Percentiles rank a stretch among this genome's conserved stretches.
phyloP scores from a whole-genome alignment of 768 basidiomycete genomes.

The Amylocystis lapponica region DNA sequence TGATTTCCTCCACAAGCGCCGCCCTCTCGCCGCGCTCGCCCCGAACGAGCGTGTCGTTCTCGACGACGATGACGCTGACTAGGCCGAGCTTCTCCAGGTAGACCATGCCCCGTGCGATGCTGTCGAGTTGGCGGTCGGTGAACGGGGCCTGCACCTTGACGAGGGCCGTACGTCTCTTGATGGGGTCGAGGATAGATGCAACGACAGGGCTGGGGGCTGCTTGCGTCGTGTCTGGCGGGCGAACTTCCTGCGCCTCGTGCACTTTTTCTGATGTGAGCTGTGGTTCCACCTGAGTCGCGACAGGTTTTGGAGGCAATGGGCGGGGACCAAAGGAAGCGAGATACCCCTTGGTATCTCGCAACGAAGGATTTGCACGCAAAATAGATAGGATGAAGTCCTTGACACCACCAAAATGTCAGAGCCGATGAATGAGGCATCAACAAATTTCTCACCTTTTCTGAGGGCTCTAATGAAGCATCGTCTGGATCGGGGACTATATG shows the following conservation, averaged over 20 bases:
- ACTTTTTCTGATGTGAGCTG: slow-evolving; percentile 13
- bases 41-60: slow-evolving; percentile 69
- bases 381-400: slow-evolving; percentile 97
- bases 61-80: slow-evolving; percentile 92
- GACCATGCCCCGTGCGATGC: slow-evolving; percentile 88
- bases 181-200: slow-evolving; percentile 78
- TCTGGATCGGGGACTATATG: slow-evolving; percentile 12
- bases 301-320: slow-evolving; percentile 29
- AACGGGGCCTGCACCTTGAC: slow-evolving; percentile 98
- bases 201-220: slow-evolving; percentile 49
- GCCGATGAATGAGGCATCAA: neutral
- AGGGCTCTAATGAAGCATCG: slow-evolving; percentile 20
- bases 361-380: slow-evolving; percentile 85
- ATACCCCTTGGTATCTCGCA: slow-evolving; percentile 86
- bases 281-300: slow-evolving; percentile 26
- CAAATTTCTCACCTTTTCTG: slow-evolving; percentile 22
- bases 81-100: slow-evolving; percentile 95
- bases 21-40: slow-evolving; percentile 68
- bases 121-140: slow-evolving; percentile 86
- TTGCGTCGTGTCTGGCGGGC: slow-evolving; percentile 28
- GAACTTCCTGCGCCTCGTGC: slow-evolving; percentile 22
- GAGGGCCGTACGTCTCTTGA: slow-evolving; percentile 80
- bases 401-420: neutral
- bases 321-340: slow-evolving; percentile 85
- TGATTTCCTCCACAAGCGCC: slow-evolving; percentile 70